A percentile compares a stretch with the other conserved stretches of the same genome.
phyloP scores from a whole-genome alignment of 1,284 basidiomycete species.

The Sutorius eximius region DNA sequence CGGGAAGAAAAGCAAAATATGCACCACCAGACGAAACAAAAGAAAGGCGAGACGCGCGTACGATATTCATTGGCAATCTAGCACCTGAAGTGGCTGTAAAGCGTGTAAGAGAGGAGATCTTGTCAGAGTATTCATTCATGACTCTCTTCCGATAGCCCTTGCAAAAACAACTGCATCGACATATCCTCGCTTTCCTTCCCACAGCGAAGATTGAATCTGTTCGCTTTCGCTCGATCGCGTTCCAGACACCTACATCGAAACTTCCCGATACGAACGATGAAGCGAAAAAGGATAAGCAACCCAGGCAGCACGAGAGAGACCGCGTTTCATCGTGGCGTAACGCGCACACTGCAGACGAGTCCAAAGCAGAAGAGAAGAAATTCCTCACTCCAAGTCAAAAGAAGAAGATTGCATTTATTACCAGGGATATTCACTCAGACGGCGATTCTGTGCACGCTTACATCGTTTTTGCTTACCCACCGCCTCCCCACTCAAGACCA shows the following conservation, averaged over 20 bases:
- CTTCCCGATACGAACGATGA: slow-evolving; percentile 46
- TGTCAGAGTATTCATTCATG: slow-evolving; percentile 1
- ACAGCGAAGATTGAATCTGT: slow-evolving; percentile 81
- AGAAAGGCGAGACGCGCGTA: slow-evolving; percentile 74
- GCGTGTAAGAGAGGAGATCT: slow-evolving; percentile 50
- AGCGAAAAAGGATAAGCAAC: slow-evolving; percentile 34
- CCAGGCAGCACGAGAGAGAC: slow-evolving; percentile 54
- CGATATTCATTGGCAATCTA: slow-evolving; percentile 93
- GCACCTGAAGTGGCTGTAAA: slow-evolving; percentile 74
- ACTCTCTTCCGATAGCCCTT: slow-evolving; percentile 42
- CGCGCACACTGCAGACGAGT: slow-evolving; percentile 45
- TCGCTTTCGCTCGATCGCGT: slow-evolving; percentile 90
- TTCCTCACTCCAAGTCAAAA: slow-evolving; percentile 85
- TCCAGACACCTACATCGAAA: slow-evolving; percentile 74
- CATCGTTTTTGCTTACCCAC: slow-evolving; percentile 78
- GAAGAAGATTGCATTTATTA: slow-evolving; percentile 93
- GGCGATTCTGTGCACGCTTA: slow-evolving; percentile 81
- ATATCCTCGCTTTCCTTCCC: slow-evolving; percentile 70
- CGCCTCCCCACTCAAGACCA: slow-evolving; percentile 42
- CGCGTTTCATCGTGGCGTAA: slow-evolving; percentile 71
- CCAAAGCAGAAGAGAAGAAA: slow-evolving; percentile 54
- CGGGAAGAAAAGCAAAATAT: slow-evolving; percentile 39
- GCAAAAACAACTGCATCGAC: slow-evolving; percentile 68
- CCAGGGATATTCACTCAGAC: slow-evolving; percentile 79
- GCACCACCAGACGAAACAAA: slow-evolving; percentile 67